Base-by-base conservation (phyloP, 805 yeast genomes). In the Isabelozyma rhagii region DNA sequence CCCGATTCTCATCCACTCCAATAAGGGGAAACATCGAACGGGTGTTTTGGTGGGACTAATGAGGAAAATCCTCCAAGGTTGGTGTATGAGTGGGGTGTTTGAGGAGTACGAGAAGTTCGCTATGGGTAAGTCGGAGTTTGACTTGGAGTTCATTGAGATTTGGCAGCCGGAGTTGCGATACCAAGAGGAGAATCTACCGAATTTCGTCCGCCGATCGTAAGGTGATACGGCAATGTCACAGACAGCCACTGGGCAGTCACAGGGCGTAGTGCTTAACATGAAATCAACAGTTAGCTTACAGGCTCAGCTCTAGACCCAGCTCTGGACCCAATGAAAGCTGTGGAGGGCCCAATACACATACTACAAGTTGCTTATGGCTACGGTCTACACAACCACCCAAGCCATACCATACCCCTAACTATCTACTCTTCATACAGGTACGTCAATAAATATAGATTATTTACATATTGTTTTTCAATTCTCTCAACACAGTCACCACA, bases 21-120 rank as follows among this genome's bases (percentile, higher is more conserved):
- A 94, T 67, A 93, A 93, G 71, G 99, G 99, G n/a, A 94, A 94
- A 66, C 99, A 93, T 64, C 70, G 99, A 41, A 92, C 90, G 2
- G 98, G 98, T 0, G 92, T 94, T 1, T 74, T 92, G 41, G 96
- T 92, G n/a, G 99, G 97, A 0, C 77, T 90, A 29, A 84, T 93
- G 78, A 72, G 99, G 45, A 90, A 89, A 62, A 65, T 87, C 47
- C 70, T 91, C 43, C 97, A 91, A 67, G 96, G 96, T 1, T 93
- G 99, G 99, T 83, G 94, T 51, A 76, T 89, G 59, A 85, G 96
- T 47, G 96, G 97, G 1, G 86, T 90, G 5, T 94, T 90, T 66
- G 97, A 91, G 64, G 99, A 93, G 66, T 93, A 93, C 66, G 89
- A 87, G 49, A 84, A 89, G 64, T 93, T 90, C 67, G 96, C 98